A percentile compares a stretch with the other conserved stretches of the same genome.
Evolutionary conservation across 225 moss, liverwort and hornwort species (phyloP).

Genomic region (Polytrichum commune): DNA sequence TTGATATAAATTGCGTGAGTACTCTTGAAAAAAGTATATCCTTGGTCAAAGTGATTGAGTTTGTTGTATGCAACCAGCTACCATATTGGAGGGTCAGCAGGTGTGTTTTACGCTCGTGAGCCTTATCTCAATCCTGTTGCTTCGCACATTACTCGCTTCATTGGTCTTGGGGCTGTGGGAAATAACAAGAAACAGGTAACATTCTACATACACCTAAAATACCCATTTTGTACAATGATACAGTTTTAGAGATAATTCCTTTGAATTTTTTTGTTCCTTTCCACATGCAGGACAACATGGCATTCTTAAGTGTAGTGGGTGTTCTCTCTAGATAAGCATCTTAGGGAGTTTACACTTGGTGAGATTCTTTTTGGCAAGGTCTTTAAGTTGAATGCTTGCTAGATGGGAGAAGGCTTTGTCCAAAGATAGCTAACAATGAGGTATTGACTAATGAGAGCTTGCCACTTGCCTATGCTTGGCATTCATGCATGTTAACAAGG

Average conservation of each 20-base stretch:
- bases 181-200: slow-evolving; percentile 88
- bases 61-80: slow-evolving; percentile 37
- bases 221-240: neutral
- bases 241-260: neutral
- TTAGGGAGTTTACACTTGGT: too few relatives aligned
- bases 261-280: slow-evolving; percentile 3
- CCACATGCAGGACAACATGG: slow-evolving; percentile 4
- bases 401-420: too few relatives aligned
- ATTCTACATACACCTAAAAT: neutral
- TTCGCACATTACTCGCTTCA: slow-evolving; percentile 78
- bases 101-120: slow-evolving; percentile 76
- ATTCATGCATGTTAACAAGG: too few relatives aligned
- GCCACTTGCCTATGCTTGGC: too few relatives aligned
- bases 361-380: too few relatives aligned
- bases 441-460: too few relatives aligned
- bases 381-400: too few relatives aligned
- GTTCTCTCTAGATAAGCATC: too few relatives aligned
- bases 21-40: slow-evolving; percentile 3
- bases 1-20: neutral
- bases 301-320: too few relatives aligned
- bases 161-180: slow-evolving; percentile 85
- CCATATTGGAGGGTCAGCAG: slow-evolving; percentile 97
- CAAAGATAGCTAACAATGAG: too few relatives aligned
- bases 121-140: slow-evolving; percentile 62
- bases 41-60: slow-evolving; percentile 6